Evolutionary conservation across 768 basidiomycete species (phyloP), one percentile per base, ranked within the genome.

Genomic region (Mycena filopes): DNA sequence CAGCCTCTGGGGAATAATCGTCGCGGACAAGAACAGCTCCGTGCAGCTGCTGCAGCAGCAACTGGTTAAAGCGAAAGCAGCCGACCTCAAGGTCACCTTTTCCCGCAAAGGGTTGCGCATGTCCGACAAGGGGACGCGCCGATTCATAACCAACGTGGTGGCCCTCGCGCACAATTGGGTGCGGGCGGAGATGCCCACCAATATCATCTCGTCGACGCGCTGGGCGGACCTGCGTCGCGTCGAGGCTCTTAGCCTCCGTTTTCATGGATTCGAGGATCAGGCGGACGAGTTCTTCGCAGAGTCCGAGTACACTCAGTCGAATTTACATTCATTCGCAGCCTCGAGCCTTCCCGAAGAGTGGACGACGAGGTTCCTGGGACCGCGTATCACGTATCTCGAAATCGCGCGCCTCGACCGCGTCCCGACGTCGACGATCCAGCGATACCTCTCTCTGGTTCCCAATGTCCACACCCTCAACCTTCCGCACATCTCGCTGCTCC

Each of bases 1-100:
- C n/a, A 73, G 73, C 5, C 70, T 80, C 8, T 78, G 76, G 76
- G 77, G 77, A 1, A 76, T 78, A 41, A 60, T 79, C 28, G 54
- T 65, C 12, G 26, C 76, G 16, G 45, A 46, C 26, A 71, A 54
- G 26, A 56, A 49, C 2, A 59, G 59, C 3, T 58, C 67, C 12
- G 33, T 55, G 1, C 5, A 41, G 3, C 53, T 67, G 28, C 47
- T 78, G 9, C 36, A 62, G 10, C 50, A 40, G 11, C 74, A 77
- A 33, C 65, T 79, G 21, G 54, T 63, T 5, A 73, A 70, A 58
- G 76, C 75, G n/a, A 79, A 78, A 51, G 63, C 66, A 12, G 66
- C 75, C 5, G 76, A 77, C 25, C 64, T 79, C 29, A 70, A 70
- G 4, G 58, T 77, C 36, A 67, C 63, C 25, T 55, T 76, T 29